A percentile compares a stretch with the other conserved stretches of the same genome.
Evolutionary conservation across 2,329 filamentous ascomycete species (phyloP).

Genomic region (Pseudocercospora crystallina): DNA sequence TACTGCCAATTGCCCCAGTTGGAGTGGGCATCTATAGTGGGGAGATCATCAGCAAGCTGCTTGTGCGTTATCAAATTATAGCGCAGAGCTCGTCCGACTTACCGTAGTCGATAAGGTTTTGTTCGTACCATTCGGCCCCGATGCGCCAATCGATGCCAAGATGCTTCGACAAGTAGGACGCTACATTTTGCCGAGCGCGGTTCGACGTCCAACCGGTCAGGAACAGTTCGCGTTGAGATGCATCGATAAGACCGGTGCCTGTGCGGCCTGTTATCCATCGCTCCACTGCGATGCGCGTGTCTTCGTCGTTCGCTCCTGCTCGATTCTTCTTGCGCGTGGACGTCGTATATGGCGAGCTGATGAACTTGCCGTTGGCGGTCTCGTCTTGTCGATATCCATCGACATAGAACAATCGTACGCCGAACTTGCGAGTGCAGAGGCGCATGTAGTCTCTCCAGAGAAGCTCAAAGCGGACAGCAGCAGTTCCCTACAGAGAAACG

Average conservation of each 20-base stretch:
- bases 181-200: conserved; percentile 73
- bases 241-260: conserved; percentile 75
- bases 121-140: conserved; percentile 81
- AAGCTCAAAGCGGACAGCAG: conserved; percentile 68
- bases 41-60: neutral
- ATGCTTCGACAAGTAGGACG: conserved; percentile 71
- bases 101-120: conserved; percentile 73
- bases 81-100: conserved; percentile 43
- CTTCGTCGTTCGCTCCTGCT: conserved; percentile 46
- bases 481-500: conserved; percentile 53
- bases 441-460: conserved; percentile 82
- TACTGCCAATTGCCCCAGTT: conserved; percentile 64
- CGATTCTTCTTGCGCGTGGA: conserved; percentile 41
- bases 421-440: conserved; percentile 70
- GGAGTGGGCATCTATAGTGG: neutral
- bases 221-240: conserved; percentile 70
- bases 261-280: conserved; percentile 68
- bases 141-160: conserved; percentile 75
- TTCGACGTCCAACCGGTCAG: conserved; percentile 78
- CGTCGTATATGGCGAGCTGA: conserved; percentile 32
- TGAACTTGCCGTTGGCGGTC: conserved; percentile 35
- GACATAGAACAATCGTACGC: conserved; percentile 61
- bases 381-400: conserved; percentile 60
- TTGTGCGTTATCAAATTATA: conserved; percentile 44
- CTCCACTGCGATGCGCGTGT: conserved; percentile 43